These are phyloP conservation scores for Aspergillus texensis DNA, from an alignment of 2,329 filamentous ascomycete species.

Conservation along the genomic window DNA sequence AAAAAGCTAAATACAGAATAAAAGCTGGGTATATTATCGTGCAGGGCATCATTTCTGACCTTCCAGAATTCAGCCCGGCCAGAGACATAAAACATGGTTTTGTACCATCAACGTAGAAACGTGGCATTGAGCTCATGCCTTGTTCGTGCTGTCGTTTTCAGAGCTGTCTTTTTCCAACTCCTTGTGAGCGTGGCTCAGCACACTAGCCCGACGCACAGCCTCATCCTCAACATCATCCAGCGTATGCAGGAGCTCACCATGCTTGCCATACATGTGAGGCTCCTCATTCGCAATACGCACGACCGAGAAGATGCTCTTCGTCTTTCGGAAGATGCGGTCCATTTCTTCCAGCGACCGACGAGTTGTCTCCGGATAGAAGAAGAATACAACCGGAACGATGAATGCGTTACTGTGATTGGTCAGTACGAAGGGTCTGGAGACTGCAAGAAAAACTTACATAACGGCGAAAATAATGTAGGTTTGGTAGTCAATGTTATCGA, in stretches of 20 bases:
- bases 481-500: conserved; percentile 51
- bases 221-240: conserved; percentile 52
- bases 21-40: conserved; percentile 2
- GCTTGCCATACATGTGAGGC: conserved; percentile 61
- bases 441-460: conserved; percentile 41
- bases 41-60: not conserved
- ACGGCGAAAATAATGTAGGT: conserved; percentile 57
- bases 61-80: not conserved
- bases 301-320: conserved; percentile 51
- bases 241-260: conserved; percentile 58
- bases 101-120: not conserved
- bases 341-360: conserved; percentile 68
- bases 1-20: not conserved
- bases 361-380: conserved; percentile 65
- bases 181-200: conserved; percentile 24
- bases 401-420: conserved; percentile 49
- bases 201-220: conserved; percentile 36
- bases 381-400: conserved; percentile 60
- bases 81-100: not conserved
- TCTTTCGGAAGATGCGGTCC: conserved; percentile 67
- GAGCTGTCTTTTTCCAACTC: conserved; percentile 19
- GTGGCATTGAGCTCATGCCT: conserved; percentile 1
- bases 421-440: conserved; percentile 10
- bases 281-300: conserved; percentile 54
- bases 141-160: conserved; percentile 20